phyloP scores from a whole-genome alignment of 2,329 filamentous ascomycete species.

The Ceratocystis albifundus region DNA sequence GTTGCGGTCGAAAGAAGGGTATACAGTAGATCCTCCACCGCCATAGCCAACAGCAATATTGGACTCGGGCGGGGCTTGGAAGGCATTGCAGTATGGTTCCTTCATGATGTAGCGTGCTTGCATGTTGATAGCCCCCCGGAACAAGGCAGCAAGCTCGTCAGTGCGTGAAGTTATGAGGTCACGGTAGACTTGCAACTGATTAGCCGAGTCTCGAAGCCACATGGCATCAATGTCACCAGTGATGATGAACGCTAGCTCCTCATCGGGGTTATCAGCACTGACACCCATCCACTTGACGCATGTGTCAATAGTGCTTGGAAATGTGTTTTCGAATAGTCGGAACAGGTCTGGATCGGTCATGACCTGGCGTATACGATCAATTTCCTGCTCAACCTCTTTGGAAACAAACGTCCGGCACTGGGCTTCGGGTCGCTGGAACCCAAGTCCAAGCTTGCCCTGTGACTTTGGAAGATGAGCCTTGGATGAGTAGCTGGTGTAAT shows the following conservation, averaged over 20 bases:
- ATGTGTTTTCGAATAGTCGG: conserved; percentile 71
- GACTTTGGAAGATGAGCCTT: conserved; percentile 56
- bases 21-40: conserved; percentile 23
- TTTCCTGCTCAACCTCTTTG: conserved; percentile 20
- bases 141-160: conserved; percentile 51
- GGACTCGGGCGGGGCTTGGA: conserved; percentile 72
- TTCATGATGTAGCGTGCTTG: conserved; percentile 56
- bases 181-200: conserved; percentile 58
- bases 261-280: conserved; percentile 41
- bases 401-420: conserved; percentile 58
- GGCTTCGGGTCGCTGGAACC: conserved; percentile 64
- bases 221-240: conserved; percentile 78
- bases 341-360: conserved; percentile 53
- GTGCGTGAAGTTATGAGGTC: conserved; percentile 45
- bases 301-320: conserved; percentile 72
- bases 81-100: conserved; percentile 78
- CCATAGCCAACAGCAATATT: conserved; percentile 41
- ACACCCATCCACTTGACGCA: conserved; percentile 65
- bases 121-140: conserved; percentile 59
- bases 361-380: conserved; percentile 30
- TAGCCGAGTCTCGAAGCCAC: conserved; percentile 76
- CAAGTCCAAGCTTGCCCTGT: conserved; percentile 61
- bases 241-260: conserved; percentile 64
- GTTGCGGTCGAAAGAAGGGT: conserved; percentile 25
- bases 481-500: conserved; percentile 21